These are phyloP conservation scores for Elsinoe batatas DNA, from an alignment of 2,329 filamentous ascomycete genomes.

Conservation along the genomic window DNA sequence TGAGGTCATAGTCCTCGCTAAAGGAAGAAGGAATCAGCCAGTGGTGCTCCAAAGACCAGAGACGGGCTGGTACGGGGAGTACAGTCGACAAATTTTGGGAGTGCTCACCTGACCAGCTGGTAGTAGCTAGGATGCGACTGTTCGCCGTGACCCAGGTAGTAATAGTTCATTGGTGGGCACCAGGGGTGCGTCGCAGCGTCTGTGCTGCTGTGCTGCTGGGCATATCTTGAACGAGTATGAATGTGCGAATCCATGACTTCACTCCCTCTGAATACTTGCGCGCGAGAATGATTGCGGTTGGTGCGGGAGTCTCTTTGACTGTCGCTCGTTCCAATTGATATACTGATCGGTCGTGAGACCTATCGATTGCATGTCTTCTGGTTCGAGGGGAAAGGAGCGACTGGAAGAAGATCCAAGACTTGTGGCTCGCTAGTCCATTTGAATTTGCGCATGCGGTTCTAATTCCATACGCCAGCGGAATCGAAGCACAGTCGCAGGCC, in stretches of 20 bases:
- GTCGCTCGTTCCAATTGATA: background rate
- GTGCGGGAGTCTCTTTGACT: slow-evolving; percentile 12
- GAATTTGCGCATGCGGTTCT: background rate
- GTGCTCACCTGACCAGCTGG: slow-evolving; percentile 17
- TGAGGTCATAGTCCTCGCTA: slow-evolving; percentile 48
- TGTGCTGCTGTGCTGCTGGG: slow-evolving; percentile 10
- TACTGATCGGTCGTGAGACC: background rate
- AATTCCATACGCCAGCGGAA: background rate
- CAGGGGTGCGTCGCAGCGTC: slow-evolving; percentile 13
- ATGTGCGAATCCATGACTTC: slow-evolving; percentile 9
- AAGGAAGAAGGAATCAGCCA: background rate
- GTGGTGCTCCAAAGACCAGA: slow-evolving; percentile 7
- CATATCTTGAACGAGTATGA: slow-evolving; percentile 8
- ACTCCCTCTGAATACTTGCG: slow-evolving; percentile 11
- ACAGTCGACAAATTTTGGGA: background rate
- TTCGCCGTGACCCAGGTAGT: slow-evolving; percentile 13
- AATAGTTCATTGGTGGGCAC: slow-evolving; percentile 14
- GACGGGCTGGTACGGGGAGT: slow-evolving; percentile 10
- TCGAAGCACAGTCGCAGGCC: background rate
- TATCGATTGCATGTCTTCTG: background rate
- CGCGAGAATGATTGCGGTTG: slow-evolving; percentile 14
- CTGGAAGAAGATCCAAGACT: background rate
- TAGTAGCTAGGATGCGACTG: slow-evolving; percentile 16
- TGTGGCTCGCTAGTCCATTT: background rate
- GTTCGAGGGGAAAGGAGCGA: background rate